These are phyloP conservation scores for Podaxis rugospora DNA, from an alignment of 768 basidiomycete genomes.

Conservation along the genomic window DNA sequence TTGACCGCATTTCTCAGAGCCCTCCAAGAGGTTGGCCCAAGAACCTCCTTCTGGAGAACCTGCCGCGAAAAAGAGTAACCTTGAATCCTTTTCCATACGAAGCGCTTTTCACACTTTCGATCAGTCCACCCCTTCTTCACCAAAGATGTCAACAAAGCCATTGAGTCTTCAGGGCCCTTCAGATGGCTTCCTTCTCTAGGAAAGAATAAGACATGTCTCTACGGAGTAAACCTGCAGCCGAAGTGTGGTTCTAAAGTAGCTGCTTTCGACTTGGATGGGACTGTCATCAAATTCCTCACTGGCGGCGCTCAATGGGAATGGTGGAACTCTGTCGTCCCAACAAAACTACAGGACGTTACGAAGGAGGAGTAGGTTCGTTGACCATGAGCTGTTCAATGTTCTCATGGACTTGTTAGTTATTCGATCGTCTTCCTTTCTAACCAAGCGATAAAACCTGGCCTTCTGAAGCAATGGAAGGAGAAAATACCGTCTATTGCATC, in stretches of 20 bases:
- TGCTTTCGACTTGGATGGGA: conserved; percentile 85
- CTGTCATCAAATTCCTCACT: conserved; percentile 52
- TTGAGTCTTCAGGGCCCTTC: conserved; percentile 21
- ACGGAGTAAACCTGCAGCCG: conserved; percentile 39
- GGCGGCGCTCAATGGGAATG: conserved; percentile 51
- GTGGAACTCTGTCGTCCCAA: conserved; percentile 67
- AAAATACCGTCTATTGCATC: conserved; percentile 69
- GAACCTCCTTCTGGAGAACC: neutral
- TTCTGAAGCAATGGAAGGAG: conserved; percentile 64
- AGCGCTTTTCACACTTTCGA: neutral
- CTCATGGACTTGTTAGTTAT: conserved; percentile 36
- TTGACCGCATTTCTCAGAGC: neutral
- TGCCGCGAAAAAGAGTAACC: conserved; percentile 8
- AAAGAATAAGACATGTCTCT: conserved; percentile 33
- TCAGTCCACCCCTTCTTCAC: conserved; percentile 33
- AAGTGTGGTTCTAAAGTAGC: conserved; percentile 55
- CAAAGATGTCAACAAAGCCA: conserved; percentile 6
- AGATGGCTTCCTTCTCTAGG: conserved; percentile 39
- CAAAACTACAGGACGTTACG: conserved; percentile 55
- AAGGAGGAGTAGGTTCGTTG: conserved; percentile 49
- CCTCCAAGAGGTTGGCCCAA: conserved; percentile 3
- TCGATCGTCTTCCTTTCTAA: conserved; percentile 79
- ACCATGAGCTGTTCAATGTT: neutral
- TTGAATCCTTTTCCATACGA: neutral
- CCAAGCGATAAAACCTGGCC: conserved; percentile 51